A percentile compares a stretch with the other conserved stretches of the same genome.
These are phyloP conservation scores for Kuraishia hungarica DNA, from an alignment of 805 yeast genomes.

Conservation along the genomic window DNA sequence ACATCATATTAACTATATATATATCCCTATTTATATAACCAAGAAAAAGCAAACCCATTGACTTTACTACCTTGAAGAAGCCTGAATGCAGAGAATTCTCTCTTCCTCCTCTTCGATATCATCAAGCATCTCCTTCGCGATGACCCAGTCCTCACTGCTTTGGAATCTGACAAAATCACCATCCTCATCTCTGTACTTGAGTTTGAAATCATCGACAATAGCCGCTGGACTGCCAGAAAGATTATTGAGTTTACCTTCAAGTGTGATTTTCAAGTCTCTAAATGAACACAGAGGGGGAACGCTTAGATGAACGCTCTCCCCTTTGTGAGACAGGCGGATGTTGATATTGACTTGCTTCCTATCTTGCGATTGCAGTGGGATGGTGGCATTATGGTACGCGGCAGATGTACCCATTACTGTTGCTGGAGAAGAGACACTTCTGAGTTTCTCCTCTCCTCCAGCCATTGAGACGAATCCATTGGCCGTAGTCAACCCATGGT, in stretches of 20 bases:
- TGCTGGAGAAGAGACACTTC: conserved; percentile 26
- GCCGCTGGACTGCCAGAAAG: conserved; percentile 22
- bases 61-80: background rate
- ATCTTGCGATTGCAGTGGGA: background rate
- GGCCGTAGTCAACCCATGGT: background rate
- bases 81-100: conserved; percentile 16
- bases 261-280: conserved; percentile 28
- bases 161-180: conserved; percentile 86
- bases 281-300: conserved; percentile 31
- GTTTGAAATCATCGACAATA: conserved; percentile 50
- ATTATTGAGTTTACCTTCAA: conserved; percentile 38
- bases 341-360: conserved; percentile 8
- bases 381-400: background rate
- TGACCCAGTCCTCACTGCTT: conserved; percentile 79
- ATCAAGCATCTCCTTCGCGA: conserved; percentile 67
- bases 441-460: conserved; percentile 12
- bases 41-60: no score
- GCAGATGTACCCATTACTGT: conserved; percentile 7
- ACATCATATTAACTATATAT: background rate
- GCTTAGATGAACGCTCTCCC: conserved; percentile 55
- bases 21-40: background rate
- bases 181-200: conserved; percentile 89
- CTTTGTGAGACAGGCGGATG: conserved; percentile 25
- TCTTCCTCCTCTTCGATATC: conserved; percentile 39
- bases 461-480: background rate